A percentile compares a stretch with the other conserved stretches of the same genome.
Conservation (phyloP, 2,329 filamentous ascomycete genomes). For the Fusarium graminum region DNA sequence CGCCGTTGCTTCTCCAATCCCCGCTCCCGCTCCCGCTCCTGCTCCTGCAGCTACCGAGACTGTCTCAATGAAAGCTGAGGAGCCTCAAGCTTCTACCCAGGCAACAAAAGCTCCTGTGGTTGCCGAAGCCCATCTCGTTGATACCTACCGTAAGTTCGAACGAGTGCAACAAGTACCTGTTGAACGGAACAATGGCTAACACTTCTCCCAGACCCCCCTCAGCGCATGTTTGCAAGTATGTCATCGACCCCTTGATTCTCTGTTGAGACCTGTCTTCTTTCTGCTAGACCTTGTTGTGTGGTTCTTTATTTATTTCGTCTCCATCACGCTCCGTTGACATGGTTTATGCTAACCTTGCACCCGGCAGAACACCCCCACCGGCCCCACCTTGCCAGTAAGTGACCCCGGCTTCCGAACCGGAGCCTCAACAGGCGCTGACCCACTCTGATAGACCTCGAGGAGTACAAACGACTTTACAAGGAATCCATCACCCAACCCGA, state of each 20-base stretch:
- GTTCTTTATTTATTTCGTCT: constrained; percentile 28
- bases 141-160: constrained; percentile 73
- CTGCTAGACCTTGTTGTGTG: constrained; percentile 12
- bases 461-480: constrained; percentile 77
- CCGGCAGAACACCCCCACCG: constrained; percentile 75
- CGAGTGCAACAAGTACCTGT: background rate
- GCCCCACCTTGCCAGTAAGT: constrained; percentile 74
- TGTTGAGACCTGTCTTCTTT: constrained; percentile 14
- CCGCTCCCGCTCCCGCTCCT: too few relatives aligned
- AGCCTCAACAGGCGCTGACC: constrained; percentile 48
- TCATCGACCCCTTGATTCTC: constrained; percentile 25
- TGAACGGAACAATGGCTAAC: constrained; percentile 40
- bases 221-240: constrained; percentile 77
- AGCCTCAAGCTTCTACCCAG: constrained; percentile 13
- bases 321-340: constrained; percentile 29
- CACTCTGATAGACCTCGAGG: constrained; percentile 66
- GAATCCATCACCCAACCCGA: constrained; percentile 92
- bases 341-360: constrained; percentile 54
- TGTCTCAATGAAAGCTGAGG: constrained; percentile 23
- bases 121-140: constrained; percentile 80
- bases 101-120: constrained; percentile 69
- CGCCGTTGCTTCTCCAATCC: constrained; percentile 24
- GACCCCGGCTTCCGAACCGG: constrained; percentile 37
- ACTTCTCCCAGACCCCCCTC: constrained; percentile 66
- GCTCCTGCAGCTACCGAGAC: constrained; percentile 35